phyloP scores from a whole-genome alignment of 2,329 filamentous ascomycete species.

The Penicillium paneum region DNA sequence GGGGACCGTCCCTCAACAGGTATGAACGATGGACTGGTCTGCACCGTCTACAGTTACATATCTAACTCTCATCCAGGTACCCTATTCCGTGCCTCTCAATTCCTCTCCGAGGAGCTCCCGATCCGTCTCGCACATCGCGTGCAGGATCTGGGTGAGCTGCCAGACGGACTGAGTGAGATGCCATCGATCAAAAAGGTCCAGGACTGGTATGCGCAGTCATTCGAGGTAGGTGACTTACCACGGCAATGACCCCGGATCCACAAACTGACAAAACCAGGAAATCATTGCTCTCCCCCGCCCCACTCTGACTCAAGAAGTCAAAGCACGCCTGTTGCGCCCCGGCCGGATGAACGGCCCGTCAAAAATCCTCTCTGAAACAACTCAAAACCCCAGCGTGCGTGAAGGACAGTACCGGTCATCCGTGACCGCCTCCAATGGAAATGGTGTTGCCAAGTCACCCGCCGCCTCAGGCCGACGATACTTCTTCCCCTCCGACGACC shows the following conservation, averaged over 20 bases:
- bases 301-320: conserved; percentile 69
- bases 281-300: conserved; percentile 84
- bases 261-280: conserved; percentile 56
- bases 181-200: conserved; percentile 91
- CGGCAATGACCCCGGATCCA: background rate
- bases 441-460: conserved; percentile 52
- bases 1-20: conserved; percentile 88
- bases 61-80: conserved; percentile 60
- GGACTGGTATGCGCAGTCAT: conserved; percentile 99
- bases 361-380: conserved; percentile 74
- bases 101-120: conserved; percentile 95
- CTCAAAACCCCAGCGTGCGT: conserved; percentile 82
- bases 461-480: conserved; percentile 62
- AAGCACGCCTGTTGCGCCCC: conserved; percentile 66
- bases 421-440: conserved; percentile 42
- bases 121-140: conserved; percentile 96
- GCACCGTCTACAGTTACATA: too few species aligned
- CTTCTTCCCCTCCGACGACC: conserved; percentile 88
- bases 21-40: conserved; percentile 48
- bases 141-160: conserved; percentile 85
- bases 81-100: conserved; percentile 94
- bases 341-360: conserved; percentile 53
- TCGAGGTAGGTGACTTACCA: conserved; percentile 66
- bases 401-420: conserved; percentile 71
- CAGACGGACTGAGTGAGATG: conserved; percentile 97